phyloP scores from a whole-genome alignment of 2,329 filamentous ascomycete species.

The Mollisia scopiformis region DNA sequence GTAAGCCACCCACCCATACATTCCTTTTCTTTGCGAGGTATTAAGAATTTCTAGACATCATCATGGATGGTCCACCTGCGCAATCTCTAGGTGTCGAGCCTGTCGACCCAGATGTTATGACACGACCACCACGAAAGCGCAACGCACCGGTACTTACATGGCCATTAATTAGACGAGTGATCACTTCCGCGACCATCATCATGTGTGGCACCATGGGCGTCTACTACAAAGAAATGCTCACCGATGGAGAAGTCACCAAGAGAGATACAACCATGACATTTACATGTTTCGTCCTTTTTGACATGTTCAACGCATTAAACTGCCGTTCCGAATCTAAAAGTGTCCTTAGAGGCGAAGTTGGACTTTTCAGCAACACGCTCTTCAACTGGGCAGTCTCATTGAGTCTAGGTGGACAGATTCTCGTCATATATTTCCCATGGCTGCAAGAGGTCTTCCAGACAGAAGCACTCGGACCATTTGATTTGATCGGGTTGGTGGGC shows the following conservation, averaged over 20 bases:
- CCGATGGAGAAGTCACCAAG: conserved; percentile 80
- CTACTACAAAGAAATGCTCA: conserved; percentile 88
- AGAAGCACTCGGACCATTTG: conserved; percentile 74
- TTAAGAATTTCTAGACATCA: conserved; percentile 70
- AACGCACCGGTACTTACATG: conserved; percentile 90
- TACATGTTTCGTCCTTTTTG: conserved; percentile 97
- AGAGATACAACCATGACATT: conserved; percentile 99
- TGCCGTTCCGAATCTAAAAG: conserved; percentile 93
- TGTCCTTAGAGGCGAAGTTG: conserved; percentile 82
- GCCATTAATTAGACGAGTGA: conserved; percentile 78
- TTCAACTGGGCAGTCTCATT: conserved; percentile 96
- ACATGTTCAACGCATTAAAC: conserved; percentile 98
- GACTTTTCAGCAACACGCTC: conserved; percentile 83
- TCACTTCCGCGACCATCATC: conserved; percentile 86
- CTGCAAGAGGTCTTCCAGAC: conserved; percentile 96
- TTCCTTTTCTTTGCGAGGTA: neutral
- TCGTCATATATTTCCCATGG: conserved; percentile 94
- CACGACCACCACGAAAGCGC: conserved; percentile 81
- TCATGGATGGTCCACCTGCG: conserved; percentile 98
- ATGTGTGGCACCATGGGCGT: conserved; percentile 90
- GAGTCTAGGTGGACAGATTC: conserved; percentile 80
- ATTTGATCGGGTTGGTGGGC: conserved; percentile 72
- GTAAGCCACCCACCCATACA: conserved; percentile 65
- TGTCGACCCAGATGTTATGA: conserved; percentile 94
- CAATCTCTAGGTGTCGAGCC: conserved; percentile 96